Evolutionary conservation across 2,329 filamentous ascomycete species (phyloP), one percentile per base, ranked within the genome.

Genomic region (Byssothecium circinans): DNA sequence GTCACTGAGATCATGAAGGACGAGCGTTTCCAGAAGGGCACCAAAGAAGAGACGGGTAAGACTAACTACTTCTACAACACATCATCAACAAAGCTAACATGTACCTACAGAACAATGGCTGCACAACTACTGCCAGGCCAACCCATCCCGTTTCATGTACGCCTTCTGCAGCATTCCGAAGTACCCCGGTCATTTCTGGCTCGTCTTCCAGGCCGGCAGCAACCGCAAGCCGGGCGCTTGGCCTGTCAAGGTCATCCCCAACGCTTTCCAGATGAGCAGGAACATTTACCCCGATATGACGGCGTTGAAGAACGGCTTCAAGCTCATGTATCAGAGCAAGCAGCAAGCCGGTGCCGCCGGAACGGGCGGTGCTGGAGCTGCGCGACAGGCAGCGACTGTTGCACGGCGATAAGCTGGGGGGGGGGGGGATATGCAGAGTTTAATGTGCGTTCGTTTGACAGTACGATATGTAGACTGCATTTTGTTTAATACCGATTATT

Each of bases 221-320:
- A 78, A 81, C 40, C 87, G 89, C 2, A 80, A 78, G 36, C 83
- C 92, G 43, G 85, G 88, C 54, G 85, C 84, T 38, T 91, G 92
- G 86, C 83, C 85, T 4, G 89, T 99, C 55, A 91, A 94, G 61
- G 86, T 96, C 30, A 88, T 97, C 15, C 94, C 94, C 2, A 88
- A 95, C 62, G 94, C 89, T 4, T 99, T 92, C 67, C 91, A 97
- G 75, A 80, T 99, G 62, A 85, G 91, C 74, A 88, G 88, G 58
- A 88, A 88, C 58, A 83, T 87, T 43, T 99, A 99, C 68, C 92
- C 94, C 1, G 91, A 97, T 64, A 96, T 97, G 88, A 82, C 87
- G 58, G 90, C 91, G 40, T 77, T 99, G 54, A 96, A 92, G 78
- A 99, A 99, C 74, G 94, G 92, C 5, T 97, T 97, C 80, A 97